Percentiles rank a stretch among this genome's conserved stretches.
These are phyloP conservation scores for Lepidopterella palustris DNA, from an alignment of 495 filamentous ascomycete genomes.

Conservation along the genomic window DNA sequence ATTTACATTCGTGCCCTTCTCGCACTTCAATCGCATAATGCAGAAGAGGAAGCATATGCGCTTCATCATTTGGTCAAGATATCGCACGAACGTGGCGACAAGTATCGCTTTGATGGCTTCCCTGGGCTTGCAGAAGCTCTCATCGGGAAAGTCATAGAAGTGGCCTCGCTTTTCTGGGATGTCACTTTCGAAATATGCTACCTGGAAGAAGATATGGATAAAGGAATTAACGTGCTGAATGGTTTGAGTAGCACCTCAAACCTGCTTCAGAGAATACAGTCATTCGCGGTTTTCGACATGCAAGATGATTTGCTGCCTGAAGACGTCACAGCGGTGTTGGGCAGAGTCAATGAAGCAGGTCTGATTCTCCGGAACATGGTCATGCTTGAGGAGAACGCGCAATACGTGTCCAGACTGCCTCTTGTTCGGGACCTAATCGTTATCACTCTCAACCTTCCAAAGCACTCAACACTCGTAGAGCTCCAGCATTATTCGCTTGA, in stretches of 20 bases:
- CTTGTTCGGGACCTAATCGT: constrained; percentile 73
- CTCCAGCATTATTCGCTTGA: constrained; percentile 88
- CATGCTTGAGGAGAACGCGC: constrained; percentile 80
- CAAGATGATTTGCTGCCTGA: constrained; percentile 69
- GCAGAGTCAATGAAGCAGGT: constrained; percentile 76
- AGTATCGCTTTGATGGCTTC: constrained; percentile 89
- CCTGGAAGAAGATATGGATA: constrained; percentile 47
- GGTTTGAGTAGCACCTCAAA: constrained; percentile 71
- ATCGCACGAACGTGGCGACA: constrained; percentile 87
- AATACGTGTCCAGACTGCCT: constrained; percentile 65
- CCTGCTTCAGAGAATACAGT: constrained; percentile 59
- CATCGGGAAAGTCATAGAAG: constrained; percentile 70
- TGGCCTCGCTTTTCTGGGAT: constrained; percentile 68
- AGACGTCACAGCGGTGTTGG: constrained; percentile 59
- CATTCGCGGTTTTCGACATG: constrained; percentile 46
- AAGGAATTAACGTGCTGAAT: constrained; percentile 53
- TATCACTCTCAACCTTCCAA: constrained; percentile 71
- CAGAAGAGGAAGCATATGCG: constrained; percentile 78
- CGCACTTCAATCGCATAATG: constrained; percentile 71
- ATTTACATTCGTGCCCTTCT: constrained; percentile 79
- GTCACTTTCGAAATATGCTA: constrained; percentile 77
- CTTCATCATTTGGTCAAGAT: constrained; percentile 92
- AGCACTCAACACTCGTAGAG: constrained; percentile 68
- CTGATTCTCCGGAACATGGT: constrained; percentile 91
- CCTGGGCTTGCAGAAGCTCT: constrained; percentile 83